A percentile compares a stretch with the other conserved stretches of the same genome.
phyloP scores from a whole-genome alignment of 768 basidiomycete genomes.

The Scleroderma bovista region DNA sequence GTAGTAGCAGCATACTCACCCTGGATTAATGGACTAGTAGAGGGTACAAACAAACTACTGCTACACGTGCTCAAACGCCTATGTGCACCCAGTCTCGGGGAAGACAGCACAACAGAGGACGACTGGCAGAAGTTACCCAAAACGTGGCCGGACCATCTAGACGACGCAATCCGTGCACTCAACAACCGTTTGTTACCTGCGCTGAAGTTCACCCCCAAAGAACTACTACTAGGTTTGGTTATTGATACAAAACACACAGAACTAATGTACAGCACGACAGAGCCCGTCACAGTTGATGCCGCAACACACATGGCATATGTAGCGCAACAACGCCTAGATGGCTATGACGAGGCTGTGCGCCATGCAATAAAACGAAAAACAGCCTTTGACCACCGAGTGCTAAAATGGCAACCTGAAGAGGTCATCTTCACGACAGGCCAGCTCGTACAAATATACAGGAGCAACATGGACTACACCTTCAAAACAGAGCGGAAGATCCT shows the following conservation, averaged over 20 bases:
- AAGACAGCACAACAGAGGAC: no score
- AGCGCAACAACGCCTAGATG: no score
- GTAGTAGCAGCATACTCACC: conserved; percentile 19
- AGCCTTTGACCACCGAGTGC: no score
- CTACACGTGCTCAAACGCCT: no score
- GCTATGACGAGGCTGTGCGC: conserved; percentile 12
- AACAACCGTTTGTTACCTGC: conserved; percentile 17
- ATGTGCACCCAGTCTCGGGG: no score
- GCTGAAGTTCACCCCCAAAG: conserved; percentile 18
- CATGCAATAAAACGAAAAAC: conserved; percentile 23
- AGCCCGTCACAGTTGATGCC: conserved; percentile 6
- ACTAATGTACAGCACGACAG: neutral
- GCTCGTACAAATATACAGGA: conserved; percentile 29
- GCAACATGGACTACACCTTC: conserved; percentile 24
- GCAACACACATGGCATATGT: conserved; percentile 17
- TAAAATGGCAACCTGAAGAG: conserved; percentile 17
- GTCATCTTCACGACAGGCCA: no score
- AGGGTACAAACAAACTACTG: no score
- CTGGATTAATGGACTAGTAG: no score
- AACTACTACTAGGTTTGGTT: no score
- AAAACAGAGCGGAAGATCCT: no score
- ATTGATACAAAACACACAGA: conserved; percentile 19
- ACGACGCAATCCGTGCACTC: conserved; percentile 4
- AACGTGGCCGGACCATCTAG: conserved; percentile 14
- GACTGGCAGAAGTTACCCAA: conserved; percentile 13